phyloP scores from a whole-genome alignment of 805 yeast genomes.

The Starmerella geochares region DNA sequence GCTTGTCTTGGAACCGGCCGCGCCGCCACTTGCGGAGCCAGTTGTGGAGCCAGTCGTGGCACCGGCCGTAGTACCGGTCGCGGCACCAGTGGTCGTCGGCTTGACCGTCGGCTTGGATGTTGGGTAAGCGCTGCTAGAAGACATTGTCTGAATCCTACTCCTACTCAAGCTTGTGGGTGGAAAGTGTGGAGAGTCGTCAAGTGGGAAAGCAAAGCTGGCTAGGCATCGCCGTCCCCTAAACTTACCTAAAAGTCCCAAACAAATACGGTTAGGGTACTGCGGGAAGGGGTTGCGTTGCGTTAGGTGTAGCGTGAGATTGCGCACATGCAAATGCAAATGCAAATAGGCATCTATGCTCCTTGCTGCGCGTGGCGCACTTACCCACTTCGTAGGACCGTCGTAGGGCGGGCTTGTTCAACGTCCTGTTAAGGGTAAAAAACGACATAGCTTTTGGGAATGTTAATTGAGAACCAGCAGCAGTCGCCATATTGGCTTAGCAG shows the following conservation, averaged over 20 bases:
- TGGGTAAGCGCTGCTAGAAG: constrained; percentile 4
- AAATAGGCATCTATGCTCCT: neutral
- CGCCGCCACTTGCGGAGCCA: too few relatives aligned
- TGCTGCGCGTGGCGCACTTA: neutral
- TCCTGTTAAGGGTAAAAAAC: too few relatives aligned
- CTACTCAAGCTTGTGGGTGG: neutral
- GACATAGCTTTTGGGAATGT: too few relatives aligned
- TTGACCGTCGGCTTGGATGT: constrained; percentile 3
- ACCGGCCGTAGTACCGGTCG: constrained; percentile 2
- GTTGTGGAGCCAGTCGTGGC: constrained; percentile 5
- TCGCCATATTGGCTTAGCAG: too few relatives aligned
- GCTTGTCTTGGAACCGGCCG: neutral
- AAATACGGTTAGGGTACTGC: neutral
- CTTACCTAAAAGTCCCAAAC: constrained; percentile 1
- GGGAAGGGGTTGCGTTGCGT: neutral
- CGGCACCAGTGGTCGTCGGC: constrained; percentile 2
- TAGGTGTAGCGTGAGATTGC: constrained; percentile 3
- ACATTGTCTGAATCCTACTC: neutral
- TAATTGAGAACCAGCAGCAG: too few relatives aligned
- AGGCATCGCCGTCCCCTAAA: neutral
- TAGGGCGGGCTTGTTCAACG: too few relatives aligned
- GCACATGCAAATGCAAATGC: constrained; percentile 4
- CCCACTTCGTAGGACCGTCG: neutral
- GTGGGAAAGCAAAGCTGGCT: constrained; percentile 3
- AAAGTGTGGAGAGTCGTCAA: neutral